Percentiles rank a stretch among this genome's conserved stretches.
Evolutionary conservation across 2,329 filamentous ascomycete genomes (phyloP).

Genomic region (Delphinella strobiligena): DNA sequence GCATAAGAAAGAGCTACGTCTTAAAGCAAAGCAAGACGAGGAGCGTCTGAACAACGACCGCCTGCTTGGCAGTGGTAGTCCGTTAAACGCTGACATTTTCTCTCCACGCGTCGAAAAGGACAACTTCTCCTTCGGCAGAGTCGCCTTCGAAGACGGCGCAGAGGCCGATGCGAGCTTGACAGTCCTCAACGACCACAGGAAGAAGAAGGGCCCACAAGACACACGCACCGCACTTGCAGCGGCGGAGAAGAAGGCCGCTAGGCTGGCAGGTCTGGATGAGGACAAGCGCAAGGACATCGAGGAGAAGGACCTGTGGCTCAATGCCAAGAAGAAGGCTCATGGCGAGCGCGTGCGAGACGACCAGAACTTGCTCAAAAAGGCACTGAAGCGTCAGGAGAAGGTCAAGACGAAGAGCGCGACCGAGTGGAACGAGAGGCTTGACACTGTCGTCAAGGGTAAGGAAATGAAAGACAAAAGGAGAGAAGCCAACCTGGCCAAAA

Average conservation of each 20-base stretch:
- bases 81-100: conserved; percentile 34
- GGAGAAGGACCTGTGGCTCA: conserved; percentile 91
- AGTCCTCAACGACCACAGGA: conserved; percentile 48
- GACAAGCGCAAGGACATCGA: conserved; percentile 75
- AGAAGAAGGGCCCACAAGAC: conserved; percentile 75
- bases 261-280: conserved; percentile 61
- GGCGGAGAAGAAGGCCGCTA: conserved; percentile 74
- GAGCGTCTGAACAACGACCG: conserved; percentile 45
- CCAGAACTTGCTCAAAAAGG: conserved; percentile 79
- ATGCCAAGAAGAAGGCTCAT: conserved; percentile 75
- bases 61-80: conserved; percentile 47
- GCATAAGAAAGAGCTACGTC: conserved; percentile 76
- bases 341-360: conserved; percentile 85
- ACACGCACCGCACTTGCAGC: conserved; percentile 75
- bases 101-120: conserved; percentile 37
- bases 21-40: conserved; percentile 69
- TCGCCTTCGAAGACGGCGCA: conserved; percentile 82
- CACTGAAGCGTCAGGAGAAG: conserved; percentile 83
- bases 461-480: conserved; percentile 38
- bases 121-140: conserved; percentile 79
- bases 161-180: conserved; percentile 60
- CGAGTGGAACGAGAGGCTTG: conserved; percentile 52
- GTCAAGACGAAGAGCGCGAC: conserved; percentile 83
- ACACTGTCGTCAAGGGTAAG: conserved; percentile 33
- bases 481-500: conserved; percentile 49